A percentile compares a stretch with the other conserved stretches of the same genome.
Conservation (phyloP, 1,284 basidiomycete species). For the Fomitiporia mediterranea region DNA sequence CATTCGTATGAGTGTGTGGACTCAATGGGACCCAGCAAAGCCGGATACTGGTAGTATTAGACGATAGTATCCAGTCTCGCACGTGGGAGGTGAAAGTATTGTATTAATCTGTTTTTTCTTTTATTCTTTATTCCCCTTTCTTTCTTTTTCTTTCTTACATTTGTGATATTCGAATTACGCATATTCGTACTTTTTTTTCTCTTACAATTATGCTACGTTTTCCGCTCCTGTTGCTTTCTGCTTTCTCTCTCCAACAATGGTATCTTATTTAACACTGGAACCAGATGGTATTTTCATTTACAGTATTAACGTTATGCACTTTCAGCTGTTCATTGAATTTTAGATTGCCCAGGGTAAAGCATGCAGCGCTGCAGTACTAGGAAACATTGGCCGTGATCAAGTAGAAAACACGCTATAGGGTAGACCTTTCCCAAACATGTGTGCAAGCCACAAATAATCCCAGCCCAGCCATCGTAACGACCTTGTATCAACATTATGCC, state of each 20-base stretch:
- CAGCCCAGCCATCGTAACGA: too few relatives aligned
- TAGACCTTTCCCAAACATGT: too few relatives aligned
- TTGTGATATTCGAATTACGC: not conserved
- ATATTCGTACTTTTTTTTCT: not conserved
- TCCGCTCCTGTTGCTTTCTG: not conserved
- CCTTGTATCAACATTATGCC: too few relatives aligned
- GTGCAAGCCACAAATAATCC: too few relatives aligned
- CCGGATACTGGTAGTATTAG: not conserved
- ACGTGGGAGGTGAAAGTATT: not conserved
- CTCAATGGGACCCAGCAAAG: not conserved
- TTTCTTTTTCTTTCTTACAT: not conserved
- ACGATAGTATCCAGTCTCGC: not conserved
- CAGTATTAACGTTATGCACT: too few relatives aligned
- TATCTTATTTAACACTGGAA: not conserved
- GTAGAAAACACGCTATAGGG: too few relatives aligned
- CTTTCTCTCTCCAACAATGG: not conserved
- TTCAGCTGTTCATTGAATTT: too few relatives aligned
- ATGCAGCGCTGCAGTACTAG: too few relatives aligned
- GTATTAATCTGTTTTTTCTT: not conserved
- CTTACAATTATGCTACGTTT: too few relatives aligned
- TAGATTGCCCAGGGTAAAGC: too few relatives aligned
- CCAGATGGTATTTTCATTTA: not conserved
- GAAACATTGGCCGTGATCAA: too few relatives aligned
- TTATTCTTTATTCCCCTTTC: not conserved
- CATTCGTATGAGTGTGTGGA: not conserved